Conservation (phyloP, 2,329 filamentous ascomycete genomes). For the Paecilomyces dactylethromorphus region DNA sequence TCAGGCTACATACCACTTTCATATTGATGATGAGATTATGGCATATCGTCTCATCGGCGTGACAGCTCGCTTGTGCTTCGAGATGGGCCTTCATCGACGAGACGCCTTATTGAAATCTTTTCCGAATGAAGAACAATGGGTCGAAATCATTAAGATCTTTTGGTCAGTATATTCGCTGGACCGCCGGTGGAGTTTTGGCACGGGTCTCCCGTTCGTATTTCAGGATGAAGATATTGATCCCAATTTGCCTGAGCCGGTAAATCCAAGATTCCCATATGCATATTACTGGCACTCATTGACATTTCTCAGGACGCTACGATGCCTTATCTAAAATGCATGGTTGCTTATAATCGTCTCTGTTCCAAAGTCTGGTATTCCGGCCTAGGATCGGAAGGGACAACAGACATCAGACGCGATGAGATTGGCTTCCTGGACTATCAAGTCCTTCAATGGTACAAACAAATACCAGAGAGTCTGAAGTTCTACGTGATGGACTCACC, state of each 20-base stretch:
- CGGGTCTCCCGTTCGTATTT: constrained; percentile 76
- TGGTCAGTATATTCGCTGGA: constrained; percentile 86
- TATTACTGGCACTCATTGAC: constrained; percentile 8
- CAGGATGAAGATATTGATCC: constrained; percentile 83
- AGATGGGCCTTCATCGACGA: constrained; percentile 74
- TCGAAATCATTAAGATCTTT: constrained; percentile 65
- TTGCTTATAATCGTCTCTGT: constrained; percentile 72
- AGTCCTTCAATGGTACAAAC: constrained; percentile 79
- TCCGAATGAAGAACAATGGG: constrained; percentile 60
- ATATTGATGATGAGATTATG: constrained; percentile 76
- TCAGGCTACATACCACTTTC: constrained; percentile 71
- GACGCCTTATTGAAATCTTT: constrained; percentile 65
- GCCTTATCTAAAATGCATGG: constrained; percentile 77
- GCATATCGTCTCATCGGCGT: constrained; percentile 85
- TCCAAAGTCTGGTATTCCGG: constrained; percentile 84
- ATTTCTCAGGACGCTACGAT: constrained; percentile 32
- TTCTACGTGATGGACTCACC: constrained; percentile 53
- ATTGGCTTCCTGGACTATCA: constrained; percentile 77
- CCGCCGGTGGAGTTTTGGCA: constrained; percentile 82
- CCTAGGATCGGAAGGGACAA: constrained; percentile 60
- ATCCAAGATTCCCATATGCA: constrained; percentile 6
- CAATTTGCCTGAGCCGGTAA: constrained; percentile 69
- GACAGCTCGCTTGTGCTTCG: constrained; percentile 70
- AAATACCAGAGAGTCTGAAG: constrained; percentile 58
- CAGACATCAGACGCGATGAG: constrained; percentile 63